Evolutionary conservation across 306 rosid species (phyloP), one percentile per base, ranked within the genome.

Genomic region (Cucurbita maxima): DNA sequence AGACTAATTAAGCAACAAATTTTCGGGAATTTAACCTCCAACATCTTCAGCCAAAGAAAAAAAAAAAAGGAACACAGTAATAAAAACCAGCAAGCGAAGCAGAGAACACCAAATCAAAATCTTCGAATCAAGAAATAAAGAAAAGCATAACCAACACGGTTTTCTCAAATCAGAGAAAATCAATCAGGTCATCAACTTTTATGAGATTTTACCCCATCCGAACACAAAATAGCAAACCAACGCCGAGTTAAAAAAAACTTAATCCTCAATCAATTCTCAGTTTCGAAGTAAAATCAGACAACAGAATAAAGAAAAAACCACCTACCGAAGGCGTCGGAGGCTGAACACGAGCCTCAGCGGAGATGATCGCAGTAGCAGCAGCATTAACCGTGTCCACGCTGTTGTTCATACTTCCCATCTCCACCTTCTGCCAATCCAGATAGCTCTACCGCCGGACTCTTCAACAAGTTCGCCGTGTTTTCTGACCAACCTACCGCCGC

Each of bases 321-420:
- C 81, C 51, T 79, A 94, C 97, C 79, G 92, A 83, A 55, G 55
- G 76, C 58, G 89, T 2, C 71, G 85, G 53, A 0, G 98, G 98
- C 79, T 89, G 98, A 36, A 82, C 89, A 74, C 98, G 84, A 77
- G 95, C 83, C 76, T 94, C 95, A 6, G 98, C 97, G 15, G 92
- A 75, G 79, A 88, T 83, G 80, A 94, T 90, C 64, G 98, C 98
- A 58, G 92, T 86, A 57, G 98, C 98, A 10, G 98, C 98, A 7
- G 98, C 97, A 84, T 83, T 87, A 53, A 94, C 86, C 10, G 97
- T 94, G 14, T 94, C 96, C 3, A 86, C 88, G 83, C 96, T 94
- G 79, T 81, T 81, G 78, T 81, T 80, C 58, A 77, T 79, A 79
- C 81, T 86, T 66, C 81, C 85, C 97, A 90, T 94, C 74, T 14